Base-by-base conservation (phyloP, 2,329 filamentous ascomycete species). In the Ascosphaera apis region DNA sequence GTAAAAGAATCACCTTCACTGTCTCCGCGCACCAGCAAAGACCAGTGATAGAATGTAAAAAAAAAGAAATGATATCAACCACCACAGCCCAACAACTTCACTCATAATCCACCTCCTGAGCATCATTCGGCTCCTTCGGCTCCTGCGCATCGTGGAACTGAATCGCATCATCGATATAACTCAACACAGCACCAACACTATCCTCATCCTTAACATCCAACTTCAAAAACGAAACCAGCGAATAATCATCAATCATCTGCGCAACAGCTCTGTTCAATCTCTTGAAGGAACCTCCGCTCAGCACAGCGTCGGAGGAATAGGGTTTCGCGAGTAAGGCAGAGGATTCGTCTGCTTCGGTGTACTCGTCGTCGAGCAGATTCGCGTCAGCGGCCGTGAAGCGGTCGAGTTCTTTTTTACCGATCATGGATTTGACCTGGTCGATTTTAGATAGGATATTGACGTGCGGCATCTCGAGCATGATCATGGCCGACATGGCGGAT, bases 401-500 rank as follows among this genome's bases (percentile, higher is more conserved):
- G 59, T 91, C 91, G 40, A 98, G 53, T 46, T 95, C 83, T 53
- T 77, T 77, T 55, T 82, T 82, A 39, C 75, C 74, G 17, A 95
- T 69, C 55, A 88, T 80, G 28, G 80, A 82, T 53, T 88, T 88
- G 44, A 95, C 73, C 41, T 95, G 68, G 53, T 98, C 88, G 84
- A 95, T 95, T 61, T 98, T 98, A 51, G 78, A 91, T 38, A 98
- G 62, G 41, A 98, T 77, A 53, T 98, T 98, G 51, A 98, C 72
- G 52, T 98, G 88, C 3, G 88, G 88, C 43, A 95, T 72, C 58
- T 95, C 88, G 42, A 98, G 69, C 82, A 95, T 88, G 48, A 98
- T 72, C 88, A 98, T 98, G 43, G 88, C 84, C 49, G 80, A 91
- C 88, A 98, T 95, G 44, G 88, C 88, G 51, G 79, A 88, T 40